Base-by-base conservation (phyloP, 352 stramenopile species). In the Globisporangium paroecandrum region DNA sequence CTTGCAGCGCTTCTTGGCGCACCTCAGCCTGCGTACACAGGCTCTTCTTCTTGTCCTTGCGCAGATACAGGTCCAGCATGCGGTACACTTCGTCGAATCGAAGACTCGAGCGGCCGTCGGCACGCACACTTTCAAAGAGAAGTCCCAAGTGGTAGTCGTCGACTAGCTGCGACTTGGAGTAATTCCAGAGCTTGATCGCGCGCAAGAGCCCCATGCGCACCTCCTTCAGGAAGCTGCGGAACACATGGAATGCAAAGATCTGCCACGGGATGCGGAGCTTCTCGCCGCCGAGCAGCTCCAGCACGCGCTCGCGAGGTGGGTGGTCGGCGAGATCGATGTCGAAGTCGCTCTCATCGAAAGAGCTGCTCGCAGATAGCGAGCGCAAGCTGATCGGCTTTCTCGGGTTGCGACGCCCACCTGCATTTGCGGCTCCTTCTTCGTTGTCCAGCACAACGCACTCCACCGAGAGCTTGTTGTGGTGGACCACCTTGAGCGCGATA, bases 81-180 rank as follows among this genome's bases (percentile, higher is more conserved):
- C 88, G 83, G 15, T 79, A 93, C 27, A 96, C 85, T 75, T 96
- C 86, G 58, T 96, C 88, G 60, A 90, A 92, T 9, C 88, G 88
- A 20, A 96, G 66, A 65, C 86, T 95, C 20, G 77, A 70, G 22
- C 87, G 83, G 0, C 88, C 88, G 65, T 94, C 84, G 0, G 78
- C 83, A 7, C 78, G 83, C n/a, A 91, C 76, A 38, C 80, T 91
- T 63, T 90, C 76, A 70, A 96, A 94, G 15, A 96, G 71, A 34
- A 94, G 62, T 0, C 84, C 80, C 51, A 96, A 75, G 62, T 93
- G 85, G 70, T 96, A 96, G 65, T 96, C 88, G 59, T 89, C 77
- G 20, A 96, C 82, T 22, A 96, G 78, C 63, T 93, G 79, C 18
- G 82, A 68, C 62, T 91, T 89, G 5, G 82, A 87, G 66, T 90